A percentile compares a stretch with the other conserved stretches of the same genome.
Evolutionary conservation across 805 yeast species (phyloP).

Genomic region (Suhomyces vadensis): DNA sequence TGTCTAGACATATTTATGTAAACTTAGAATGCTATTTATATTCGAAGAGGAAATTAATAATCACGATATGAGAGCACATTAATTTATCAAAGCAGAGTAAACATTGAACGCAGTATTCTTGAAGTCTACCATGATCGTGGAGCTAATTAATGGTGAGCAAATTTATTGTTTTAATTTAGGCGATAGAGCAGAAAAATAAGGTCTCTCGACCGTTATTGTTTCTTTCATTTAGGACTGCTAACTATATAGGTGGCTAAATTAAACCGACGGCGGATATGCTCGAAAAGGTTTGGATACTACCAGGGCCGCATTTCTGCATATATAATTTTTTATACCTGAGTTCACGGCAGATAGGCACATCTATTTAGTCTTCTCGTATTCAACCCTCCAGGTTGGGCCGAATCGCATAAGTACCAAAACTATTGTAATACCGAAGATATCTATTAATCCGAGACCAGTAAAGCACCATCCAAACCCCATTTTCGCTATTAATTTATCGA

Average conservation of each 20-base stretch:
- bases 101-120: background rate
- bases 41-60: background rate
- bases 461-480: slow-evolving; percentile 58
- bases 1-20: too few relatives aligned
- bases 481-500: slow-evolving; percentile 30
- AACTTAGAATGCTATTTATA: background rate
- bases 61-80: background rate
- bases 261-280: too few relatives aligned
- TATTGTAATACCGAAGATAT: slow-evolving; percentile 17
- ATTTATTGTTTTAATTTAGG: too few relatives aligned
- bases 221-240: too few relatives aligned
- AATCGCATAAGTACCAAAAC: slow-evolving; percentile 19
- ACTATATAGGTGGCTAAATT: too few relatives aligned
- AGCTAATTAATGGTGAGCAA: background rate
- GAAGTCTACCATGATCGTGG: background rate
- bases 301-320: too few relatives aligned
- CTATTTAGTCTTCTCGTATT: slow-evolving; percentile 6
- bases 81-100: background rate
- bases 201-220: too few relatives aligned
- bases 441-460: slow-evolving; percentile 47
- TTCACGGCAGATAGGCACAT: too few relatives aligned
- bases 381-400: slow-evolving; percentile 28
- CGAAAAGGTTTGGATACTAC: too few relatives aligned
- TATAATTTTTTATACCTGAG: too few relatives aligned
- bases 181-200: too few relatives aligned